Evolutionary conservation across 1,139 yeast species (phyloP), one percentile per base, ranked within the genome.

Genomic region (Magnusiomyces sp.): DNA sequence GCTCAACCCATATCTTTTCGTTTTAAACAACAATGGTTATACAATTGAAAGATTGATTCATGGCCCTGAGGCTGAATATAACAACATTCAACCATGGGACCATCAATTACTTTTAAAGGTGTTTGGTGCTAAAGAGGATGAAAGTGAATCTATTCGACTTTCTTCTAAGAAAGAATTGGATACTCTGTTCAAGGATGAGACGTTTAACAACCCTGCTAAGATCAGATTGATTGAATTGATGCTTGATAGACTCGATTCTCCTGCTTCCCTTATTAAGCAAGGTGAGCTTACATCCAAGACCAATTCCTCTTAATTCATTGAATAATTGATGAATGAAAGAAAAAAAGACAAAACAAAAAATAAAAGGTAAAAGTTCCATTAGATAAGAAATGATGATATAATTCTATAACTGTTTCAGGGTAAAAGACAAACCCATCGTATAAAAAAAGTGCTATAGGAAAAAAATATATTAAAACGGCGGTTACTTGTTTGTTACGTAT

Each of bases 31-130:
- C 68, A 83, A 79, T 58, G 95, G 95, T 64, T 86, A 86, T 74
- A 86, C 95, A 57, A 86, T 87, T 66, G 95, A 87, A 72, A 79
- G 90, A 69, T 76, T 87, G 70, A 85, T 87, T 59, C 95, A 86
- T 70, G 95, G 95, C 59, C 80, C 76, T 60, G 73, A 71, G 43
- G 92, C 94, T 43, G 65, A 74, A 47, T 87, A 87, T 72, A 86
- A 87, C 67, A 85, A 83, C 62, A 80, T 87, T 62, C 94, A 86
- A 69, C 75, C 81, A 56, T 87, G 95, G 95, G 76, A 83, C 65
- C 86, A 86, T 71, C 73, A 76, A 67, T 73, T 74, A 53, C 66
- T 86, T 58, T 74, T 86, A 64, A 81, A 82, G 51, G 69, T 83
- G 49, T 87, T 86, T 72, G 84, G 83, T 64, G 88, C 90, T 58